These are phyloP conservation scores for Rhododendron henanense DNA, from an alignment of 148 eudicot species.

Conservation along the genomic window DNA sequence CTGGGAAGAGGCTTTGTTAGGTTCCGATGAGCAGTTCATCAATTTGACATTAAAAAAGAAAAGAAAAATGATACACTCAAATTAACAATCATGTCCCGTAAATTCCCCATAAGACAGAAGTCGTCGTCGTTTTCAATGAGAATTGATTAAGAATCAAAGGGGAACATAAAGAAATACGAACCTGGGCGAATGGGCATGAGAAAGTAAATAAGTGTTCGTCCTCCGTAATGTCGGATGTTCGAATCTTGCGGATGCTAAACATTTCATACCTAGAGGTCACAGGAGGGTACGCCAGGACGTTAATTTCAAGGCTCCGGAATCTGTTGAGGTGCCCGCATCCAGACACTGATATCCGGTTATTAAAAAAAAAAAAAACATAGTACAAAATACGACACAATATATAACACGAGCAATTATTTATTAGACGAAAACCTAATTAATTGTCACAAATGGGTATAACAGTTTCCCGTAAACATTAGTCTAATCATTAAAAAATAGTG, in stretches of 20 bases:
- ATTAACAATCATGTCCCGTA: neutral
- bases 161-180: neutral
- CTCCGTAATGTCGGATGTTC: too few species aligned
- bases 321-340: too few species aligned
- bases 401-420: neutral
- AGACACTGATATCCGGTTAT: too few species aligned
- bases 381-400: neutral
- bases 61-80: too few species aligned
- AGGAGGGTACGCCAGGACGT: accelerated
- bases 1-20: neutral
- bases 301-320: too few species aligned
- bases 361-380: too few species aligned
- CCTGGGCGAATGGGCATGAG: too few species aligned
- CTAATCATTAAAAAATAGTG: neutral
- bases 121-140: neutral
- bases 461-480: neutral
- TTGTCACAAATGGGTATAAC: neutral
- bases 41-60: neutral
- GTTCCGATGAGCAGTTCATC: neutral
- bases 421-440: neutral
- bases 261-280: too few species aligned
- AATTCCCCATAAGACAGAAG: neutral
- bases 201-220: too few species aligned
- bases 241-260: too few species aligned
- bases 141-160: neutral